A percentile compares a stretch with the other conserved stretches of the same genome.
Conservation (phyloP, 2,329 filamentous ascomycete species). For the Colletotrichum brevisporum region DNA sequence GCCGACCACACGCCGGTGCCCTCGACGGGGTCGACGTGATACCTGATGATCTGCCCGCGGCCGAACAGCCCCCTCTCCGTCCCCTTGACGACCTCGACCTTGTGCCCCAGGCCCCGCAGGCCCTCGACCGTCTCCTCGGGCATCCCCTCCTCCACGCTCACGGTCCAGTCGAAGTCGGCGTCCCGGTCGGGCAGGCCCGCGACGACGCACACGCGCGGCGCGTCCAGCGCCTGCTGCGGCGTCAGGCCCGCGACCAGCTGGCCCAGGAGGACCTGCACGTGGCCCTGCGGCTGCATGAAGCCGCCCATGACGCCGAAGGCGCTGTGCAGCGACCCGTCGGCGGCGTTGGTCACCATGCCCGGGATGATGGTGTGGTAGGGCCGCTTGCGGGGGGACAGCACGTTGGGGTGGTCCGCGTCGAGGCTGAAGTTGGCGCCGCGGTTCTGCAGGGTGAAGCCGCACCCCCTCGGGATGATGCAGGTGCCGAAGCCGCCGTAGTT, state of each 20-base stretch:
- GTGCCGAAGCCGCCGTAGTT: slow-evolving; percentile 94
- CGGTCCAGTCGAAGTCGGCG: slow-evolving; percentile 71
- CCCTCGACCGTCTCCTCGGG: slow-evolving; percentile 75
- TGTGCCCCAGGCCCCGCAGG: slow-evolving; percentile 79
- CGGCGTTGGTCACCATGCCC: slow-evolving; percentile 84
- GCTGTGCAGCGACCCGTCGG: slow-evolving; percentile 81
- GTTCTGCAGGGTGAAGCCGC: slow-evolving; percentile 95
- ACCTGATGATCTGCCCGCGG: slow-evolving; percentile 87
- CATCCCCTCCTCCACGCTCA: slow-evolving; percentile 89
- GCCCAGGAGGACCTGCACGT: slow-evolving; percentile 92
- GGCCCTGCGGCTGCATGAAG: slow-evolving; percentile 98
- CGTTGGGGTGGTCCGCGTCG: slow-evolving; percentile 80
- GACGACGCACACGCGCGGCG: slow-evolving; percentile 90
- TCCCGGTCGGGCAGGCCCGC: slow-evolving; percentile 76
- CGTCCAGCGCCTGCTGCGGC: slow-evolving; percentile 90
- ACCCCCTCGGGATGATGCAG: slow-evolving; percentile 84
- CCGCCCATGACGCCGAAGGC: slow-evolving; percentile 98
- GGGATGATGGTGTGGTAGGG: slow-evolving; percentile 99
- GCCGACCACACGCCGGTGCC: slow-evolving; percentile 84
- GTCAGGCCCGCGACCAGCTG: slow-evolving; percentile 86
- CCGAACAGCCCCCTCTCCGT: slow-evolving; percentile 81
- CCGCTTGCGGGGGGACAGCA: slow-evolving; percentile 83
- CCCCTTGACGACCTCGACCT: slow-evolving; percentile 77
- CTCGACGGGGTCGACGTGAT: slow-evolving; percentile 78
- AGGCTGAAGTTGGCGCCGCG: slow-evolving; percentile 90